Evolutionary conservation across 495 filamentous ascomycete genomes (phyloP), one percentile per base, ranked within the genome.

Genomic region (Clohesyomyces aquaticus): DNA sequence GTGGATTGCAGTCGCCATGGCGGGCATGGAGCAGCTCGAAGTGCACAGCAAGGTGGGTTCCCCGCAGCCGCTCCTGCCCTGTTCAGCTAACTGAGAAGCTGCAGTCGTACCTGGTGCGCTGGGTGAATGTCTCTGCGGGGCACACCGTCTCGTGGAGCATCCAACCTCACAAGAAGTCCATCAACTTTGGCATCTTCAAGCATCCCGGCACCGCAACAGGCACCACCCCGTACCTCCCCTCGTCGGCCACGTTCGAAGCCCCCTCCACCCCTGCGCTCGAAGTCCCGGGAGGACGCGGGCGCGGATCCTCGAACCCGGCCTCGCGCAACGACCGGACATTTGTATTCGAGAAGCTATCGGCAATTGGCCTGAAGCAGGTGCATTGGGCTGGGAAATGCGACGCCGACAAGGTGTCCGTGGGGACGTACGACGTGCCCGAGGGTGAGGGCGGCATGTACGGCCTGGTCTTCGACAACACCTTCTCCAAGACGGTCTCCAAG

Each of bases 101-200:
- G 12, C 68, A 98, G 94, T 95, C 91, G 42, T 98, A 98, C 77
- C 91, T 98, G 67, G 90, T 98, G 45, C 91, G 94, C 69, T 98
- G 95, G 95, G 89, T 98, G 65, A 85, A 90, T 70, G 93, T 97
- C 59, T 86, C 91, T 50, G 87, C 87, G 59, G 87, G 85, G 50
- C 88, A 96, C 73, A 96, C 94, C 62, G 94, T 98, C 70, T 96
- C 93, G 4, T 98, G 94, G 94, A 96, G 90, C 72, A 86, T 98
- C 23, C 91, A 98, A 69, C 95, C 94, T 6, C 91, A 97, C 72
- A 96, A 93, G 80, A 96, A 96, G 76, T 96, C 92, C 23, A 87
- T 98, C 74, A 96, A 97, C 77, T 96, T 98, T 72, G 95, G 89
- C 71, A 88, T 98, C 72, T 96, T 98, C 78, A 96, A 96, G 71